A percentile compares a stretch with the other conserved stretches of the same genome.
These are phyloP conservation scores for Ilex asprella DNA, from an alignment of 257 asterid species.

Conservation along the genomic window DNA sequence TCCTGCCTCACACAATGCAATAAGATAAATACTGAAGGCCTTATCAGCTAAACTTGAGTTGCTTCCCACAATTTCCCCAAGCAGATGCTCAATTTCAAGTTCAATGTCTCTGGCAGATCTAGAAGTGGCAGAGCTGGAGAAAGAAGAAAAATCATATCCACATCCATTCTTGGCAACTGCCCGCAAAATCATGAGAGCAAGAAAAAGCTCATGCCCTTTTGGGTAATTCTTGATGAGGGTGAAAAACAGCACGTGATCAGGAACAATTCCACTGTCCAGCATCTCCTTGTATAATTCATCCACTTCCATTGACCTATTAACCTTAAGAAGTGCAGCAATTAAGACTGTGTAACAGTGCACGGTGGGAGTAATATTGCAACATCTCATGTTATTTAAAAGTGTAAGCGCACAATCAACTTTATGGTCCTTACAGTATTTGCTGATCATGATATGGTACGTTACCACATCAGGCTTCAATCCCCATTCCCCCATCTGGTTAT, in stretches of 20 bases:
- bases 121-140: constrained; percentile 9
- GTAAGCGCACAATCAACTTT: constrained; percentile 39
- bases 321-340: constrained; percentile 42
- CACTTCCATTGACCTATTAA: constrained; percentile 33
- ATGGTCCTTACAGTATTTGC: constrained; percentile 37
- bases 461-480: constrained; percentile 42
- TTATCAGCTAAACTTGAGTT: constrained; percentile 23
- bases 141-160: constrained; percentile 17
- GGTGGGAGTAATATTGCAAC: constrained; percentile 26
- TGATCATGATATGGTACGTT: constrained; percentile 49
- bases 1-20: constrained; percentile 45
- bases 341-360: constrained; percentile 53
- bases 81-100: constrained; percentile 36
- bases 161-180: constrained; percentile 41
- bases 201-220: constrained; percentile 34
- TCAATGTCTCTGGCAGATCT: constrained; percentile 19
- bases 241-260: constrained; percentile 58
- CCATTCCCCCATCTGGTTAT: constrained; percentile 36
- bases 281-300: constrained; percentile 29
- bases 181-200: constrained; percentile 38
- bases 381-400: constrained; percentile 34
- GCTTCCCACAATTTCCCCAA: constrained; percentile 30
- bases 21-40: constrained; percentile 48
- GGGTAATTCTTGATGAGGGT: constrained; percentile 34
- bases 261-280: constrained; percentile 40